These are phyloP conservation scores for Gnaphalium uliginosum DNA, from an alignment of 129 eudicot genomes.

Conservation along the genomic window DNA sequence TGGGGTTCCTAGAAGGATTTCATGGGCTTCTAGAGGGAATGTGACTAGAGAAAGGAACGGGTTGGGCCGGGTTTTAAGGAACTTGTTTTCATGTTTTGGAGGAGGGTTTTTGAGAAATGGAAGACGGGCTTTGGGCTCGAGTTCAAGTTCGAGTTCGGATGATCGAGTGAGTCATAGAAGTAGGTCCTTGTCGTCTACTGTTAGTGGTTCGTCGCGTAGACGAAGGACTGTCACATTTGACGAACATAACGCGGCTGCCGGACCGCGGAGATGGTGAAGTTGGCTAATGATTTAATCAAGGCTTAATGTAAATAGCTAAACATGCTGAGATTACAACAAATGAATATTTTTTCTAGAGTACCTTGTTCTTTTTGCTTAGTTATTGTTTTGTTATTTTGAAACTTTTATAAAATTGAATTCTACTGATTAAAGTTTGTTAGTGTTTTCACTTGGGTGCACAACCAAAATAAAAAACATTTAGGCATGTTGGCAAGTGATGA, in stretches of 20 bases:
- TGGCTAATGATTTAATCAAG: conserved; percentile 5
- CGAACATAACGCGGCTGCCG: conserved; percentile 22
- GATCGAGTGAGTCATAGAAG: conserved; percentile 52
- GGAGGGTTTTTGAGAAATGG: conserved; percentile 61
- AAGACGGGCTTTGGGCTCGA: conserved; percentile 45
- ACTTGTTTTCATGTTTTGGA: conserved; percentile 78
- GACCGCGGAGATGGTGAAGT: conserved; percentile 49
- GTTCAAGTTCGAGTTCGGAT: conserved; percentile 58
- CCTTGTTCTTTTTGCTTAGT: conserved; percentile 24
- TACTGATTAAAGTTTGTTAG: conserved; percentile 1
- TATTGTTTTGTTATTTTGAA: conserved; percentile 22
- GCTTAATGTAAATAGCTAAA: conserved; percentile 34
- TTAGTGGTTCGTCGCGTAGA: conserved; percentile 43
- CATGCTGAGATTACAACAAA: conserved; percentile 24
- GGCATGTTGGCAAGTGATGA: background rate
- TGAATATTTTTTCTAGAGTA: conserved; percentile 26
- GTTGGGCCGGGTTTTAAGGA: conserved; percentile 48
- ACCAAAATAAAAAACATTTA: background rate
- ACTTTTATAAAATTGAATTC: conserved; percentile 29
- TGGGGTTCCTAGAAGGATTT: conserved; percentile 82
- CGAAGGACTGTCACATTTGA: conserved; percentile 48
- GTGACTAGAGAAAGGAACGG: conserved; percentile 65
- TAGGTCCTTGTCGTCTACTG: conserved; percentile 45
- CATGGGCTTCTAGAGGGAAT: conserved; percentile 80
- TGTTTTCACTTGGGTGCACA: background rate